phyloP scores from a whole-genome alignment of 148 eudicot genomes.

The Chenopodium album region DNA sequence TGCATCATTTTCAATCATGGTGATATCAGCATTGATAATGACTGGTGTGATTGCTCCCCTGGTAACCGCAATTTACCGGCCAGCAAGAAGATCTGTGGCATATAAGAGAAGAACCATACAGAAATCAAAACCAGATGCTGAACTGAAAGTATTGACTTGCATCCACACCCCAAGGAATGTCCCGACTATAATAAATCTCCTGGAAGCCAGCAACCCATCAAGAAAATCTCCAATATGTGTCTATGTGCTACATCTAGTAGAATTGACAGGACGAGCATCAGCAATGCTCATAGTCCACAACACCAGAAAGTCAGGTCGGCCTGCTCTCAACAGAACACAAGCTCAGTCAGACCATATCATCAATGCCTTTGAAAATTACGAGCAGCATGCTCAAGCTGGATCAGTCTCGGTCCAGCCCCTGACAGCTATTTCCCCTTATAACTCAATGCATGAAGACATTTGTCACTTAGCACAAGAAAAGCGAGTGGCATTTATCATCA shows the following conservation, averaged over 20 bases:
- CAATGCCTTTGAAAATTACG: conserved; percentile 63
- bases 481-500: conserved; percentile 49
- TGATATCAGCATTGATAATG: conserved; percentile 66
- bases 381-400: conserved; percentile 43
- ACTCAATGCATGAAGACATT: conserved; percentile 72
- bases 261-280: conserved; percentile 60
- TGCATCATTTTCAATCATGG: conserved; percentile 71
- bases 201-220: conserved; percentile 60
- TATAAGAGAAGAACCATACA: conserved; percentile 80
- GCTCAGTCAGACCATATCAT: conserved; percentile 88
- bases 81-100: conserved; percentile 53
- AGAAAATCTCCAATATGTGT: conserved; percentile 53
- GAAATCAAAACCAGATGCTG: conserved; percentile 59
- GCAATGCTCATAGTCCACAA: conserved; percentile 88
- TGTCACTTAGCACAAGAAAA: conserved; percentile 64
- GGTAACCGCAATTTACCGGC: conserved; percentile 62
- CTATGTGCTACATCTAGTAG: conserved; percentile 57
- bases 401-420: conserved; percentile 56
- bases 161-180: conserved; percentile 69
- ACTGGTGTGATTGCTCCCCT: conserved; percentile 62
- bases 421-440: conserved; percentile 68
- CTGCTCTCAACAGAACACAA: conserved; percentile 63
- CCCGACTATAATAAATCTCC: conserved; percentile 73
- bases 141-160: conserved; percentile 59
- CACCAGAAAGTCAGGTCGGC: conserved; percentile 52